A percentile compares a stretch with the other conserved stretches of the same genome.
Evolutionary conservation across 352 stramenopile genomes (phyloP).

Genomic region (Globisporangium splendens): DNA sequence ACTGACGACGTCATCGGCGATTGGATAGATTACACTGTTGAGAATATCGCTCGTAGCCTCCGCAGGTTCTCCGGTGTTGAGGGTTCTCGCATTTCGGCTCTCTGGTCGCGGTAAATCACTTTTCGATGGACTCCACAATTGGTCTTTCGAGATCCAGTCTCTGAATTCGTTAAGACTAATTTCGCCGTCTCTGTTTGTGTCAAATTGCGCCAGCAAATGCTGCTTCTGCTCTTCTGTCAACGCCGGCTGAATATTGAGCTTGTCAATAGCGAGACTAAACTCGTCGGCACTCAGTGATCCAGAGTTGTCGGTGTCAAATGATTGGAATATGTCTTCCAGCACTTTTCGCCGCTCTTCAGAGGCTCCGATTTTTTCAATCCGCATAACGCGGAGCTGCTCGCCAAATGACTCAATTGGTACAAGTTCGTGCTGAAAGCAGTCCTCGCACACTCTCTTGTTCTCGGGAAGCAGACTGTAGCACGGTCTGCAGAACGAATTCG

Average conservation of each 20-base stretch:
- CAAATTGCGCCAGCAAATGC: constrained; percentile 60
- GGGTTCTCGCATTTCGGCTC: neutral
- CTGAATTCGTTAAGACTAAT: constrained; percentile 66
- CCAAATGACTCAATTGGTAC: constrained; percentile 41
- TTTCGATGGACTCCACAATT: constrained; percentile 41
- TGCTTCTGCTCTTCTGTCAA: constrained; percentile 44
- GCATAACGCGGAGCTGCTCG: constrained; percentile 48
- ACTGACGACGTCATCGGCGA: constrained; percentile 40
- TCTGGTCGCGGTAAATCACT: neutral
- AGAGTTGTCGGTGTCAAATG: constrained; percentile 60
- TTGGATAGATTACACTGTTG: constrained; percentile 28
- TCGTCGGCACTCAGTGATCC: constrained; percentile 52
- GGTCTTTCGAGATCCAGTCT: constrained; percentile 62
- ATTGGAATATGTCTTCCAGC: constrained; percentile 49
- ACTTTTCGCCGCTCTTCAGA: constrained; percentile 27
- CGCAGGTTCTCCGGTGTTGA: neutral
- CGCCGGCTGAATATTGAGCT: constrained; percentile 48
- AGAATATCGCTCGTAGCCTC: constrained; percentile 21
- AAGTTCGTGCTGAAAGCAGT: constrained; percentile 72
- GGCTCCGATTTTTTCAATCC: constrained; percentile 64
- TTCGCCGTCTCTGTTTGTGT: constrained; percentile 63
- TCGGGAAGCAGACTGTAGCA: constrained; percentile 47
- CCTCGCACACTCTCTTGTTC: constrained; percentile 61
- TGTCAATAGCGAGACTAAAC: constrained; percentile 46
- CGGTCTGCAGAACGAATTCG: constrained; percentile 48